Evolutionary conservation across 768 basidiomycete species (phyloP), one percentile per base, ranked within the genome.

Genomic region (Fistulinella prunicolor): DNA sequence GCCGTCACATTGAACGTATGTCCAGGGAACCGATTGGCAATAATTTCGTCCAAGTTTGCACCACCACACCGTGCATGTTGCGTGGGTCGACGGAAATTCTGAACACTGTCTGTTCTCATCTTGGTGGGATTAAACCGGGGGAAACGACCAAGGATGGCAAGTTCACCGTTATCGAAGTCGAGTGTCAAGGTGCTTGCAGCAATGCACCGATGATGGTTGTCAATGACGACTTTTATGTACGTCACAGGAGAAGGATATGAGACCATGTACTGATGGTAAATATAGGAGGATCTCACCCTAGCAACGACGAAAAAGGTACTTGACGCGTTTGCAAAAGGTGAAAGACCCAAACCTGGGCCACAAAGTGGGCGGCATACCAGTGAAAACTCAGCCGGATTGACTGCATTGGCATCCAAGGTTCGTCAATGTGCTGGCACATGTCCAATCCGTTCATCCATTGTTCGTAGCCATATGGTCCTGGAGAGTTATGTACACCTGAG

Each of bases 21-120:
- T 44, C 42, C 51, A 94, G 93, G 45, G 94, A 96, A 70, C 95
- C 94, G 6, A 91, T 97, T 46, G 94, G 92, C 22, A 73, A 88
- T 58, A 78, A 97, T 67, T 97, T 98, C 62, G 85, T 99, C 28
- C 95, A 98, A 72, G 89, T 98, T 48, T 99, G 96, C 77, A 98
- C 96, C 24, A 98, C 96, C 29, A 98, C 96, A 8, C 96, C 96
- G 16, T 99, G 96, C 73, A 94, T 95, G 87, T 78, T 99, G 29
- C 78, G 81, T 52, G 95, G 94, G 40, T 94, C 93, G 17, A 91
- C 87, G 52, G 85, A 89, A 28, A 94, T 98, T 56, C 78, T 96
- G 37, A 74, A 94, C 55, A 83, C 94, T 23, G 86, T 89, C 39
- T 85, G 88, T 63, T 67, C 75, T 43, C 89, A 96, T 60, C 81